Percentiles rank a stretch among this genome's conserved stretches.
phyloP scores from a whole-genome alignment of 257 asterid genomes.

The Gynochthodes officinalis region DNA sequence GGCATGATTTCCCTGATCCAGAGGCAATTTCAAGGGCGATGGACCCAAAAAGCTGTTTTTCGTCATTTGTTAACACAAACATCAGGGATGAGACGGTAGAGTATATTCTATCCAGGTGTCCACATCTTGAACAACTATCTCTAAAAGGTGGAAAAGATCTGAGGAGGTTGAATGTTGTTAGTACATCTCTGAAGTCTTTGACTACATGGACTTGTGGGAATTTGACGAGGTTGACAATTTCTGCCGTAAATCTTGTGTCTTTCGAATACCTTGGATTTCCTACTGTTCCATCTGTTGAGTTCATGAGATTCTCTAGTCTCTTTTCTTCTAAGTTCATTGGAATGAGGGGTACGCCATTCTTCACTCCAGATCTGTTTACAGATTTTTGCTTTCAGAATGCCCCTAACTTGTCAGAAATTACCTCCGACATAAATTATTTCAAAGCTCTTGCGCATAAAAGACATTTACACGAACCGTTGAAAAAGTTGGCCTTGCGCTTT shows the following conservation, averaged over 20 bases:
- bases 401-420: not conserved
- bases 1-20: not conserved
- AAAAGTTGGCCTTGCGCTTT: no score
- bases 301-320: no score
- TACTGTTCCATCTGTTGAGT: no score
- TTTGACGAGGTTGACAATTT: not conserved
- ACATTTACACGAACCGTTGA: no score
- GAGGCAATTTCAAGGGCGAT: not conserved
- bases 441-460: no score
- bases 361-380: no score
- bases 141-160: not conserved
- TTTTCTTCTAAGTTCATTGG: no score
- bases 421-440: no score
- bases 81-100: not conserved
- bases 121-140: not conserved
- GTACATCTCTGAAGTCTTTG: not conserved
- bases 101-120: not conserved
- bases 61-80: not conserved
- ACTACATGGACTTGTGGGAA: not conserved
- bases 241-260: conserved; percentile 1
- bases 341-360: no score
- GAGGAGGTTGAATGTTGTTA: not conserved
- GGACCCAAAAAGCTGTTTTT: no score
- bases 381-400: not conserved
- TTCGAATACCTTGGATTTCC: not conserved